A percentile compares a stretch with the other conserved stretches of the same genome.
Conservation (phyloP, 257 asterid species). For the Penstemon davidsonii region DNA sequence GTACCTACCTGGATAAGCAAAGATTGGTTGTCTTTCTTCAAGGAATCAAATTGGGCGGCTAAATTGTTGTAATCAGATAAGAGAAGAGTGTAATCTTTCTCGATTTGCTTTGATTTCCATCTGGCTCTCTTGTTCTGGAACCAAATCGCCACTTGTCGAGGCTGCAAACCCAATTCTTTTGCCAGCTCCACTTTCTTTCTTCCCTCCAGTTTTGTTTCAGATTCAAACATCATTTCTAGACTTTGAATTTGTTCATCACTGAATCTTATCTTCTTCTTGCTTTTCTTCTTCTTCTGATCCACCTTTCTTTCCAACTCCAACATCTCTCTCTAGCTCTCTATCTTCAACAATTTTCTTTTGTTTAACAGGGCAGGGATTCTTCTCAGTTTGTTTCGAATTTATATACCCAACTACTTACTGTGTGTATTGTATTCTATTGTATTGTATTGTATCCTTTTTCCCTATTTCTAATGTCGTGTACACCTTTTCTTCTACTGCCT, state of each 20-base stretch:
- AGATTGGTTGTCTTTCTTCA: constrained; percentile 47
- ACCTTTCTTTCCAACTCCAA: too few relatives aligned
- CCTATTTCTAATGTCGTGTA: constrained; percentile 25
- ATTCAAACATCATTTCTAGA: constrained; percentile 51
- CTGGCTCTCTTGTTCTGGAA: constrained; percentile 74
- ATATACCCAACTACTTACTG: too few relatives aligned
- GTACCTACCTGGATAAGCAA: constrained; percentile 44
- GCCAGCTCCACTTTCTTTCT: constrained; percentile 55
- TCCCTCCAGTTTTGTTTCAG: constrained; percentile 54
- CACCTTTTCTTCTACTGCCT: constrained; percentile 25
- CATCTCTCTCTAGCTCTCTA: too few relatives aligned
- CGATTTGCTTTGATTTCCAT: constrained; percentile 67
- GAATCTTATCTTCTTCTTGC: constrained; percentile 43
- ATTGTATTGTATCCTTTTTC: background rate
- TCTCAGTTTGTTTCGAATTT: too few relatives aligned
- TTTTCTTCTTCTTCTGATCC: constrained; percentile 31
- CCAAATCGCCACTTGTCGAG: constrained; percentile 75
- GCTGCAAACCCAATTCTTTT: constrained; percentile 56
- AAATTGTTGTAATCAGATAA: constrained; percentile 39
- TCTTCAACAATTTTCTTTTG: background rate
- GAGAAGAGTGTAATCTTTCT: constrained; percentile 40
- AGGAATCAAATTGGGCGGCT: constrained; percentile 34
- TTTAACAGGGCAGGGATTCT: background rate
- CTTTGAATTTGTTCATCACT: constrained; percentile 56
- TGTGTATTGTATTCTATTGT: background rate